Conservation (phyloP, 2,329 filamentous ascomycete species). For the Calonectria montana region DNA sequence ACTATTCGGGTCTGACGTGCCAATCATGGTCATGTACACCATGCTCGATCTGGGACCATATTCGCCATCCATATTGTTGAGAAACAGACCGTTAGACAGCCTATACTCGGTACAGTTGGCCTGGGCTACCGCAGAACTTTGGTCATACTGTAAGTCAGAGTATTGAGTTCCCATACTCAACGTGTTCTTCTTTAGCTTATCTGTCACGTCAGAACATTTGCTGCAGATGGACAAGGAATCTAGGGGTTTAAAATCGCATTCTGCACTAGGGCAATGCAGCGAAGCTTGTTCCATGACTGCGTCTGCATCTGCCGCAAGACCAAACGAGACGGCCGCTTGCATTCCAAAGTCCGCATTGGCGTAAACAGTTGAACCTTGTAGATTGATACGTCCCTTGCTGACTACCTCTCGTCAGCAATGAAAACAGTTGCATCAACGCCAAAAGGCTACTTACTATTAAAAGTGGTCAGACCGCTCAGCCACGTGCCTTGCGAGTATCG, state of each 20-base stretch:
- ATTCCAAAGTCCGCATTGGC: constrained; percentile 25
- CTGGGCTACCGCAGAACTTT: neutral
- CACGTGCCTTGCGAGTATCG: constrained; percentile 18
- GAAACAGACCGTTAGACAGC: constrained; percentile 18
- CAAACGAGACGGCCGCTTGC: constrained; percentile 23
- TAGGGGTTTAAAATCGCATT: constrained; percentile 13
- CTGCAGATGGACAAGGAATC: constrained; percentile 23
- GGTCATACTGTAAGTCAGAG: neutral
- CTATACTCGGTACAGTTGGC: constrained; percentile 3
- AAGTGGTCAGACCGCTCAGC: neutral
- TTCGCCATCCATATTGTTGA: constrained; percentile 23
- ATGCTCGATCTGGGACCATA: constrained; percentile 1
- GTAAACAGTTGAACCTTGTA: neutral
- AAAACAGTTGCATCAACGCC: too few relatives aligned
- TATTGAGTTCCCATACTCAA: neutral
- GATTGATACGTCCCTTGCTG: constrained; percentile 1
- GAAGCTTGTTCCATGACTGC: constrained; percentile 11
- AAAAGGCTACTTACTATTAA: neutral
- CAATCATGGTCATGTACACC: constrained; percentile 30
- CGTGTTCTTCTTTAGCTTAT: neutral
- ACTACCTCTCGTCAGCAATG: neutral
- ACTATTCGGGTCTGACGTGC: constrained; percentile 11
- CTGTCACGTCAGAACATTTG: constrained; percentile 18
- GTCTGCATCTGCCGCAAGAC: neutral
- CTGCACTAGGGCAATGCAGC: neutral